These are phyloP conservation scores for Fusarium redolens DNA, from an alignment of 2,329 filamentous ascomycete genomes.

Conservation along the genomic window DNA sequence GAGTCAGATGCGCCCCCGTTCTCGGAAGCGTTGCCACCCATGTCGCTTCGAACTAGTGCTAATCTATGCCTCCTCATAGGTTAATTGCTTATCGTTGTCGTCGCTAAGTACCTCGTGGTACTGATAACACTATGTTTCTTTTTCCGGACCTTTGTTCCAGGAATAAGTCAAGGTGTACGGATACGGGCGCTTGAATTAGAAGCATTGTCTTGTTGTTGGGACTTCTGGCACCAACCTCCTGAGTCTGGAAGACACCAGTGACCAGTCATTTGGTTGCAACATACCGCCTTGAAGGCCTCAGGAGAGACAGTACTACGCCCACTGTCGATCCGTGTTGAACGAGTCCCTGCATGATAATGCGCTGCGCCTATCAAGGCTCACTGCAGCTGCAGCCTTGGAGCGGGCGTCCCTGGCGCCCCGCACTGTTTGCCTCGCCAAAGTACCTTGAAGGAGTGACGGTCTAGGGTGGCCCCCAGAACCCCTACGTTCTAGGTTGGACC, in stretches of 20 bases:
- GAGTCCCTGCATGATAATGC: constrained; percentile 8
- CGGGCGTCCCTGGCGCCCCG: constrained; percentile 14
- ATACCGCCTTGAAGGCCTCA: constrained; percentile 28
- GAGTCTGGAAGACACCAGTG: not conserved
- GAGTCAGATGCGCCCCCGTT: constrained; percentile 40
- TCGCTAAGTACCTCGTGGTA: constrained; percentile 5
- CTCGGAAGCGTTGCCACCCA: constrained; percentile 36
- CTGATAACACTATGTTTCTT: constrained; percentile 14
- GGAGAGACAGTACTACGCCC: constrained; percentile 13
- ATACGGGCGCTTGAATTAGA: not conserved
- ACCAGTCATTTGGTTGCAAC: constrained; percentile 26
- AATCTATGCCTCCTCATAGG: constrained; percentile 35
- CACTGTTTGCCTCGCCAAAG: constrained; percentile 40
- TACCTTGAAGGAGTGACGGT: constrained; percentile 16
- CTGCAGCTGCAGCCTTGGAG: constrained; percentile 21
- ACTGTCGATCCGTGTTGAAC: constrained; percentile 14
- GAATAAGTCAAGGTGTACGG: not conserved
- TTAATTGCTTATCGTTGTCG: constrained; percentile 36
- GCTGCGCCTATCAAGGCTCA: constrained; percentile 10
- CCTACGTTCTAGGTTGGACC: constrained; percentile 25
- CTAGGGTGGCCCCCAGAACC: constrained; percentile 9
- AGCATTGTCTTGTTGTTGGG: not conserved
- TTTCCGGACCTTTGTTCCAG: constrained; percentile 12
- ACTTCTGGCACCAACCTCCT: constrained; percentile 1
- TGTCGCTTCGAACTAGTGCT: constrained; percentile 14